Conservation (phyloP, 2,329 filamentous ascomycete species). For the Diaporthe sp. region DNA sequence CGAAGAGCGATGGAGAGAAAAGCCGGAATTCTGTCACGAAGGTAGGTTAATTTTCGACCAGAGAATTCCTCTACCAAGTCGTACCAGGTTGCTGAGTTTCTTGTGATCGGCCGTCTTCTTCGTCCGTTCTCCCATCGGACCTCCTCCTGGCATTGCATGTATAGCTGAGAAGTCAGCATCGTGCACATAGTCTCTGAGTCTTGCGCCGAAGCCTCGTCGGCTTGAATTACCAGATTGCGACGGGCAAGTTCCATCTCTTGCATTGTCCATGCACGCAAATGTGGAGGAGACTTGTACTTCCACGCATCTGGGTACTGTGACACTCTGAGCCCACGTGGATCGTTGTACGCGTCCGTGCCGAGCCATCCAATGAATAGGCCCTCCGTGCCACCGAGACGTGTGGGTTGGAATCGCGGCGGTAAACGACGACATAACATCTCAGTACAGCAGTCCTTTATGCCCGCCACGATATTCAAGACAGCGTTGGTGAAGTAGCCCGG, state of each 20-base stretch:
- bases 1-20: background rate
- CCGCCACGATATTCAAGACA: background rate
- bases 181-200: background rate
- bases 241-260: background rate
- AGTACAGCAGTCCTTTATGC: background rate
- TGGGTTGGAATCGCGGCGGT: background rate
- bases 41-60: background rate
- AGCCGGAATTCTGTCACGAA: background rate
- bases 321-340: background rate
- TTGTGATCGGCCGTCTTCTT: background rate
- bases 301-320: background rate
- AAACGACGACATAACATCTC: rapidly evolving
- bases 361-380: background rate
- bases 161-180: background rate
- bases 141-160: background rate
- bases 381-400: background rate
- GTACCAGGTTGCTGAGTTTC: background rate
- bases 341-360: background rate
- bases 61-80: background rate
- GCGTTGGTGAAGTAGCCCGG: background rate
- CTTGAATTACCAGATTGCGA: background rate
- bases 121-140: background rate
- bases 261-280: background rate
- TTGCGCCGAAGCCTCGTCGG: background rate
- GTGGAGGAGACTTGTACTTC: background rate